A percentile compares a stretch with the other conserved stretches of the same genome.
These are phyloP conservation scores for Akanthomyces lecanii DNA, from an alignment of 2,329 filamentous ascomycete genomes.

Conservation along the genomic window DNA sequence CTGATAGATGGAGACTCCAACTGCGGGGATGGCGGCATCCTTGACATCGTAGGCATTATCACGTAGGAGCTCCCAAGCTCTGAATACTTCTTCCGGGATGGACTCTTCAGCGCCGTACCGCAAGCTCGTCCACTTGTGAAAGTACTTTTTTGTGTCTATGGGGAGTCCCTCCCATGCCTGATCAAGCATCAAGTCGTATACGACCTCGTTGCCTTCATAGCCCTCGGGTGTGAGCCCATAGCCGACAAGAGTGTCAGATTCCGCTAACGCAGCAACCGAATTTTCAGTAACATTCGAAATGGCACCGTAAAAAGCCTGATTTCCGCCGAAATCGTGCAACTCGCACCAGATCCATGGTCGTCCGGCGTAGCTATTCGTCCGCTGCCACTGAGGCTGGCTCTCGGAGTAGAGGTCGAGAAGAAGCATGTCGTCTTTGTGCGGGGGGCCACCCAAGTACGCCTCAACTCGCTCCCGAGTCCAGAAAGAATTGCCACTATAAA, in stretches of 20 bases:
- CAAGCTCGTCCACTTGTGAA: slow-evolving; percentile 39
- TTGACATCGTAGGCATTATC: not conserved
- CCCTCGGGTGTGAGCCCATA: not conserved
- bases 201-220: slow-evolving; percentile 50
- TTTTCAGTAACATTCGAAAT: slow-evolving; percentile 45
- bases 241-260: slow-evolving; percentile 32
- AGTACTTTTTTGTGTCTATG: slow-evolving; percentile 42
- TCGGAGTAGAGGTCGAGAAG: slow-evolving; percentile 50
- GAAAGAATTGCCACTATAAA: slow-evolving; percentile 40
- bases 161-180: slow-evolving; percentile 44
- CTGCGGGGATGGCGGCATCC: not conserved
- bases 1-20: not conserved
- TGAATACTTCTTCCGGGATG: not conserved
- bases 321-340: slow-evolving; percentile 47
- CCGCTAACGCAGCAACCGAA: slow-evolving; percentile 41
- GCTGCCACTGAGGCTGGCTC: slow-evolving; percentile 45
- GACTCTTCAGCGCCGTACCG: slow-evolving; percentile 34
- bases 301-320: slow-evolving; percentile 47
- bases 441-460: slow-evolving; percentile 45
- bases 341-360: slow-evolving; percentile 54
- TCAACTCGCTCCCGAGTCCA: slow-evolving; percentile 43
- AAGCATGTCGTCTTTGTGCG: slow-evolving; percentile 41
- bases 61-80: slow-evolving; percentile 8
- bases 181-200: slow-evolving; percentile 47
- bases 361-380: slow-evolving; percentile 45